phyloP scores from a whole-genome alignment of 352 stramenopile species.

The Phytophthora megakarya region DNA sequence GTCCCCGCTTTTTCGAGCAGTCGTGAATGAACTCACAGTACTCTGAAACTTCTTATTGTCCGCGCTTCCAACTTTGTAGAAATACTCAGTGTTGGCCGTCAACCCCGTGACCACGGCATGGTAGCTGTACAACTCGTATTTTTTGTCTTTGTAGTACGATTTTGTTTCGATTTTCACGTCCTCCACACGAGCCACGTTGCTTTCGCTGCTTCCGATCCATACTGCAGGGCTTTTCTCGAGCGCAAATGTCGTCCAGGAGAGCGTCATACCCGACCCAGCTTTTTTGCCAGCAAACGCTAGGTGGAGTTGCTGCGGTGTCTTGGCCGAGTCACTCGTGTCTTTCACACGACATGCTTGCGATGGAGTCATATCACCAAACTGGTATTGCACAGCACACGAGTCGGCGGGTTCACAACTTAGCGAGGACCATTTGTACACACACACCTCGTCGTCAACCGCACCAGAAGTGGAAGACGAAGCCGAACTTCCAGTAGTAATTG shows the following conservation, averaged over 20 bases:
- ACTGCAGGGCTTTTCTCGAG: slow-evolving; percentile 35
- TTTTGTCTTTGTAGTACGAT: slow-evolving; percentile 47
- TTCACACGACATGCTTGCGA: slow-evolving; percentile 47
- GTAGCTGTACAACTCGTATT: slow-evolving; percentile 46
- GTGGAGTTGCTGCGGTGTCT: slow-evolving; percentile 51
- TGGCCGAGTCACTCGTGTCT: slow-evolving; percentile 29
- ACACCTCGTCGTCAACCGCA: slow-evolving; percentile 35
- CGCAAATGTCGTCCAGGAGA: slow-evolving; percentile 48
- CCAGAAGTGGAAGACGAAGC: too few species aligned
- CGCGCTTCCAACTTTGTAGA: slow-evolving; percentile 27
- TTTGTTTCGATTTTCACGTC: slow-evolving; percentile 20
- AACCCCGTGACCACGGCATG: slow-evolving; percentile 41
- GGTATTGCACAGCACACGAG: slow-evolving; percentile 39
- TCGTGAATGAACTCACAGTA: slow-evolving; percentile 36
- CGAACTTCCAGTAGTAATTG: too few species aligned
- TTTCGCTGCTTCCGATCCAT: slow-evolving; percentile 36
- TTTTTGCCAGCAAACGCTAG: slow-evolving; percentile 45
- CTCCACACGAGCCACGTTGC: slow-evolving; percentile 5
- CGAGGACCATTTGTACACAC: slow-evolving; percentile 35
- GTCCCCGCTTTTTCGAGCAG: slow-evolving; percentile 29
- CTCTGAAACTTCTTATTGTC: slow-evolving; percentile 29
- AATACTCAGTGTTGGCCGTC: slow-evolving; percentile 35
- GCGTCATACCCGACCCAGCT: slow-evolving; percentile 44
- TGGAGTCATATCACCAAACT: slow-evolving; percentile 43
- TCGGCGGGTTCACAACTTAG: slow-evolving; percentile 32